Base-by-base conservation (phyloP, 768 basidiomycete species). In the Mycena belliarum region DNA sequence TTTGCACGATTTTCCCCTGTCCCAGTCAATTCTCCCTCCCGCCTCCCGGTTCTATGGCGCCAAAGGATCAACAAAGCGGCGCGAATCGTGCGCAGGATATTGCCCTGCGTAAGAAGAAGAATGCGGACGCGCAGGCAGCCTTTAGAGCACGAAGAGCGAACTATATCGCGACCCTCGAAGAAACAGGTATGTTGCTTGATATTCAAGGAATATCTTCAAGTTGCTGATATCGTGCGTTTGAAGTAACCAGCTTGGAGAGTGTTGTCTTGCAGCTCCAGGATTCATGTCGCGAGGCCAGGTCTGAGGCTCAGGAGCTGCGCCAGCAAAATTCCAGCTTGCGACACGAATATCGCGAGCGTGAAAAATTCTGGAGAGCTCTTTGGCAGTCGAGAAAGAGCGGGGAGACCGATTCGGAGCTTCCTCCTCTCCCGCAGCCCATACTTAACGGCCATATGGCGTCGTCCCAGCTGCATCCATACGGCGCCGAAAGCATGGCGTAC, bases 101-200 rank as follows among this genome's bases (percentile, higher is more conserved):
- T 14, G 85, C 86, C 32, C 78, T 89, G 65, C 77, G 90, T 63
- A 91, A 91, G 77, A 91, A 90, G 79, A 93, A 93, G 76, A 93
- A 93, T 66, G 91, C 91, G 33, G 89, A 92, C 68, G 91, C 57
- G 3, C 91, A 93, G 73, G 91, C 91, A 52, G 89, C 90, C 57
- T 93, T 92, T 72, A 80, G 89, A 61, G 88, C 87, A 47, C 75
- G 89, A 63, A 81, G 91, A 63, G 89, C 89, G 47, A 92, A 90
- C 72, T 93, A 93, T 71, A 93, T 93, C 68, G 84, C 88, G 41
- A 93, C 90, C 14, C 82, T 93, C 61, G 91, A 93, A 71, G 91
- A 91, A 69, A 91, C 91, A 77, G 84, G 83, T 82, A 57, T 41
- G 24, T 23, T 25, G 44, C 60, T 58, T 68, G n/a, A n/a, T n/a